Evolutionary conservation across 2,329 filamentous ascomycete species (phyloP), one percentile per base, ranked within the genome.

Genomic region (Neonectria neomacrospora): DNA sequence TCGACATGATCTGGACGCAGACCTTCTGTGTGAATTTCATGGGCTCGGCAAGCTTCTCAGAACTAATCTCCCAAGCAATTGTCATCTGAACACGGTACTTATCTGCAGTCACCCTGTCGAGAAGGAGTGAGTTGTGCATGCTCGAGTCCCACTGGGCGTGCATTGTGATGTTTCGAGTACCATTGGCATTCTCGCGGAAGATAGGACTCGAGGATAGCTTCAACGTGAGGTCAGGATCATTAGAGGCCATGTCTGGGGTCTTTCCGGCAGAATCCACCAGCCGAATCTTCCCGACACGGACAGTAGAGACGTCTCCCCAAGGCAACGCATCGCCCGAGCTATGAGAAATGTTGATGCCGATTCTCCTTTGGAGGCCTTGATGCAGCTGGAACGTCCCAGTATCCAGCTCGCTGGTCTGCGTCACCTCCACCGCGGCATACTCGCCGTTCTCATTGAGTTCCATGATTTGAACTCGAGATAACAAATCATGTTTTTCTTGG

Each of bases 121-220:
- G 87, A 14, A 98, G 84, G n/a, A 97, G 83, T 6, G 96, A 97
- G 67, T 89, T 90, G 78, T 99, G 96, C 69, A 96, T 84, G 73
- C 94, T 97, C 0, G 95, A 97, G 76, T 99, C 96, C 96, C 96
- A 99, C 74, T 98, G 94, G 0, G 92, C 94, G n/a, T 91, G 86
- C 45, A 98, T 84, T 1, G 91, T 94, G 39, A 97, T 90, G 75
- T 91, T 94, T 37, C 90, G 91, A 1, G 94, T 97, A 39, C 96
- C 96, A 75, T 98, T 96, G 23, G 92, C 88, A 74, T 97, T 96
- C 61, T 92, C 89, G 66, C 91, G 91, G 68, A 97, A 90, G 59
- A 89, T 85, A 0, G 96, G 95, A 51, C 91, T 89, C 32, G 91
- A 88, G 3, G 94, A 85, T 48, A 97, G 84, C 73, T 93, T 93